Percentiles rank a stretch among this genome's conserved stretches.
Conservation (phyloP, 2,329 filamentous ascomycete genomes). For the Ceratocystis colombiana region DNA sequence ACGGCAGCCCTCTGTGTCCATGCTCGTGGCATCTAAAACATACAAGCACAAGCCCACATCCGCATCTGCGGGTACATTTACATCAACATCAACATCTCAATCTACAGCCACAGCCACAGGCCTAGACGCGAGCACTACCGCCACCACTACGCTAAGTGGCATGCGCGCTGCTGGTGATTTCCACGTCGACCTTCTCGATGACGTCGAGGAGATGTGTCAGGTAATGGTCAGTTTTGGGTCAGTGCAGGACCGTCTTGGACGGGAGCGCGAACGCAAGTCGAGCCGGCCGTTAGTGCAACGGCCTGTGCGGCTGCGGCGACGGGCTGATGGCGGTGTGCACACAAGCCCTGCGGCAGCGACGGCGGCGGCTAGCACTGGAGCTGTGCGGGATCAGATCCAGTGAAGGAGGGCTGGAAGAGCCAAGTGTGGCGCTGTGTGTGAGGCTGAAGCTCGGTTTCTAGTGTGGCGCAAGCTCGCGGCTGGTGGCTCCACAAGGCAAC, state of each 20-base stretch:
- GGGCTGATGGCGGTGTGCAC: neutral
- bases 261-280: neutral
- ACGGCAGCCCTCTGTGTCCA: neutral
- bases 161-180: neutral
- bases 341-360: neutral
- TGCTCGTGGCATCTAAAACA: neutral
- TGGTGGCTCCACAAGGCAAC: too few relatives aligned
- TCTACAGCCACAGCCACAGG: neutral
- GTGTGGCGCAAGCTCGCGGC: neutral
- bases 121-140: neutral
- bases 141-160: neutral
- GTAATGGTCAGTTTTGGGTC: slow-evolving; percentile 12
- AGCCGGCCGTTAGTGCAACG: slow-evolving; percentile 10
- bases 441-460: neutral
- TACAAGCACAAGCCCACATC: too few relatives aligned
- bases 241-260: slow-evolving; percentile 1
- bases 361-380: neutral
- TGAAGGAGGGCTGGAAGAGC: too few relatives aligned
- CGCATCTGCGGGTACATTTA: too few relatives aligned
- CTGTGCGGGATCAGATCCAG: neutral
- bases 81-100: too few relatives aligned
- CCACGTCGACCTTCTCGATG: neutral
- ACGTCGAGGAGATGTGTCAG: slow-evolving; percentile 10
- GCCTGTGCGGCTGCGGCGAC: slow-evolving; percentile 11
- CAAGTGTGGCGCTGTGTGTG: slow-evolving; percentile 2